Base-by-base conservation (phyloP, 1,284 basidiomycete species). In the Leccinum ponderosum region DNA sequence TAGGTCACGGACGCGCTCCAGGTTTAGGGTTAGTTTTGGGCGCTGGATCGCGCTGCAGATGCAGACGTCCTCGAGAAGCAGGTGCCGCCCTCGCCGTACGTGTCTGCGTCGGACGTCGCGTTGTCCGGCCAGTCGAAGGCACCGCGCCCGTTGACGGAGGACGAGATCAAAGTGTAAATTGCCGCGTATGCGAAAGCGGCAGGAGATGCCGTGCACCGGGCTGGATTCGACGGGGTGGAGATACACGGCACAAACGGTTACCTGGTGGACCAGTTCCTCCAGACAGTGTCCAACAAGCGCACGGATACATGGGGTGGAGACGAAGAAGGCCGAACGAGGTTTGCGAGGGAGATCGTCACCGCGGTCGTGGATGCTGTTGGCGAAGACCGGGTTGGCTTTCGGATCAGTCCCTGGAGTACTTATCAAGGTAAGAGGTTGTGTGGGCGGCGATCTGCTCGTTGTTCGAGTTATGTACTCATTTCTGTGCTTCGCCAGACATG, bases 21-120 rank as follows among this genome's bases (percentile, higher is more conserved):
- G 9, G 2, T 8, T 4, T 17, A 42, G 39, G n/a, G 39, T n/a
- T 9, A 44, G 2, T 9, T 44, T 9, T 44, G 42, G 42, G 42
- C 42, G 9, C 39, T 42, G n/a, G n/a, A n/a, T 7, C n/a, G 39
- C 57, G 79, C 70, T 44, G 9, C 42, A 11, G 42, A 44, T 44
- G 5, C 17, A 17, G 9, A 3, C 0, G 39, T 42, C 39, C 39
- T 42, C 5, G n/a, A 42, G 39, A 42, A 42, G n/a, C 39, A 42
- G 0, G 4, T 31, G 4, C 37, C 37, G 37, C 15, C 37, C 15
- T 39, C 37, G 7, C 37, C 39, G 0, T 42, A 42, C 8, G 1
- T 39, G 37, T 39, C 37, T 39, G 37, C 37, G 37, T 39, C 37
- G 37, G 37, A 39, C n/a, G 2, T 42, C 39, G n/a, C 8, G 39